A percentile compares a stretch with the other conserved stretches of the same genome.
These are phyloP conservation scores for Lonicera japonica DNA, from an alignment of 129 eudicot species.

Conservation along the genomic window DNA sequence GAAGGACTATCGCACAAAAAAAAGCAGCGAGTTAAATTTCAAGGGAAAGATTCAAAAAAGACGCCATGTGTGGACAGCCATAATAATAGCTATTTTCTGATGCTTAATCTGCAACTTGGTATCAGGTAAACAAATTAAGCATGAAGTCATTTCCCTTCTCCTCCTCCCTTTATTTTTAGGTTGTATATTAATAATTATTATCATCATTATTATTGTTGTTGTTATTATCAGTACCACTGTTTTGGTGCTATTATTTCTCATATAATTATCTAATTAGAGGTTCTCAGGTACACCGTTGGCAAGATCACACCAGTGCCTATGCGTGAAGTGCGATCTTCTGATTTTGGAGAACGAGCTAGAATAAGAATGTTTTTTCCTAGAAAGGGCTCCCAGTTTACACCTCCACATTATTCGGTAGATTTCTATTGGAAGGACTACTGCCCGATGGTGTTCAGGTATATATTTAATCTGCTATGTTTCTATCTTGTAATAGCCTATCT, in stretches of 20 bases:
- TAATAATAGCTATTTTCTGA: slow-evolving; percentile 71
- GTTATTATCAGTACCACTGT: background rate
- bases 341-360: slow-evolving; percentile 84
- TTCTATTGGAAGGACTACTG: slow-evolving; percentile 98
- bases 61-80: slow-evolving; percentile 55
- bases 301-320: slow-evolving; percentile 98
- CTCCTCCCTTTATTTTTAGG: slow-evolving; percentile 1
- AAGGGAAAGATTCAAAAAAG: slow-evolving; percentile 39
- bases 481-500: background rate
- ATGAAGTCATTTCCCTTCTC: slow-evolving; percentile 7
- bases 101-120: slow-evolving; percentile 98
- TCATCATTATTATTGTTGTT: background rate
- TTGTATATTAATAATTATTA: background rate
- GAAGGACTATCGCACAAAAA: slow-evolving; percentile 33
- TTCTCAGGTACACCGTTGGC: slow-evolving; percentile 93
- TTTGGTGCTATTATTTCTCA: slow-evolving; percentile 26
- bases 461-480: slow-evolving; percentile 10
- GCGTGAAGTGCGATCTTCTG: slow-evolving; percentile 92
- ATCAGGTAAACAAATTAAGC: slow-evolving; percentile 68
- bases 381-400: slow-evolving; percentile 86
- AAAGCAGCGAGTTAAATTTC: slow-evolving; percentile 46
- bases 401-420: slow-evolving; percentile 80
- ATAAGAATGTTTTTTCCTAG: slow-evolving; percentile 89
- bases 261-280: slow-evolving; percentile 35
- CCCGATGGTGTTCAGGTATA: slow-evolving; percentile 99